Base-by-base conservation (phyloP, 371 early-diverging fungal genomes). In the Mucor racemosus region DNA sequence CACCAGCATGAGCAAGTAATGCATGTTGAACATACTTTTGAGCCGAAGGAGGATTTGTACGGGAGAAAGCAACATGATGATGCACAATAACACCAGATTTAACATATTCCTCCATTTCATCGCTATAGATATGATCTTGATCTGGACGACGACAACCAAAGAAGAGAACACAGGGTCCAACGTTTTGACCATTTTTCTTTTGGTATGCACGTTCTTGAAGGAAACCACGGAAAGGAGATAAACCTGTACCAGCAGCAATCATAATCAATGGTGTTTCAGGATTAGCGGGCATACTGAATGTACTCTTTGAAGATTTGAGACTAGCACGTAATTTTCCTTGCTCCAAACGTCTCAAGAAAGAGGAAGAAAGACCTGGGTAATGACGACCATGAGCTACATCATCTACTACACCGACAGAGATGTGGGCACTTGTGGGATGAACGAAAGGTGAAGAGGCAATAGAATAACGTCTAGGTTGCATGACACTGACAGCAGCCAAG, bases 141-240 rank as follows among this genome's bases (percentile, higher is more conserved):
- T 84, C 74, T 5, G 62, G 68, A 60, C 85, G 81, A 54, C 98
- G 87, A 67, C 89, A 93, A 7, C 97, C 97, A 74, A 92, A 91
- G 76, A 94, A 91, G 48, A 97, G 67, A 2, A 80, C 67, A 57
- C 64, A 56, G 4, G 64, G 44, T 11, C 67, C 80, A 19, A 68
- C 68, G 0, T 53, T 57, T 17, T 39, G 69, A 54, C 65, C 75
- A 58, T 62, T 68, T 62, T 64, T 41, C 7, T 54, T 58, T 53
- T 71, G 77, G 6, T 21, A 39, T 5, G 61, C 65, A 38, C 76
- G 72, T 48, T 76, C 77, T 68, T 78, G 74, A 31, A 97, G 58
- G 57, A 97, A 89, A 35, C 94, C 85, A 41, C 94, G 86, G 90
- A 97, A 94, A 5, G 97, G 95, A 4, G 97, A 91, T 17, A 97